phyloP scores from a whole-genome alignment of 2,329 filamentous ascomycete genomes.

The Coleophoma crateriformis region DNA sequence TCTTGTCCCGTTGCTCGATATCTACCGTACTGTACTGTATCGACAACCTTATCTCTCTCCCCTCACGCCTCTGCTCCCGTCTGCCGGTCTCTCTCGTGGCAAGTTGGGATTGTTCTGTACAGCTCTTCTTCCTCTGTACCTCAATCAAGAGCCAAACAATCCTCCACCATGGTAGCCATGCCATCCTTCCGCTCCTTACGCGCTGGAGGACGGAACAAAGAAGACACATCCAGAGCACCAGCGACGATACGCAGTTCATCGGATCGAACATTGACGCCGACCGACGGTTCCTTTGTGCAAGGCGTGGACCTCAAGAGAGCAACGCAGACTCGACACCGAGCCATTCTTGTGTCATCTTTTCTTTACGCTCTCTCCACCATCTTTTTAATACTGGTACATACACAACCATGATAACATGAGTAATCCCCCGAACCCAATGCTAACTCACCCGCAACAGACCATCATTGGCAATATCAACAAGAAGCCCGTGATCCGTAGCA shows the following conservation, averaged over 20 bases:
- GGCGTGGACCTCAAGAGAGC: conserved; percentile 35
- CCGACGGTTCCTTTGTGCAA: conserved; percentile 2
- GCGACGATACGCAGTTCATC: conserved; percentile 5
- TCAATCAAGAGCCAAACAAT: not conserved
- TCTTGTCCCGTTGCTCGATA: not conserved
- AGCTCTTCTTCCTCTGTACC: not conserved
- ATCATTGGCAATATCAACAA: conserved; percentile 70
- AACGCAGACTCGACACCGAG: conserved; percentile 42
- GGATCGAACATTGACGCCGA: conserved; percentile 17
- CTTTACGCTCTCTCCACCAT: conserved; percentile 70
- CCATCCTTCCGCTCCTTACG: conserved; percentile 23
- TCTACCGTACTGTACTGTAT: not conserved
- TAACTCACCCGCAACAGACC: conserved; percentile 28
- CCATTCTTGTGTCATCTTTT: conserved; percentile 59
- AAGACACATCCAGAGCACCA: conserved; percentile 4
- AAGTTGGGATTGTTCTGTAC: not conserved
- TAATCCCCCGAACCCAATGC: not conserved
- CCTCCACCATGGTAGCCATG: conserved; percentile 16
- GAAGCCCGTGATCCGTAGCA: conserved; percentile 55
- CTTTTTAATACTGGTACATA: conserved; percentile 69
- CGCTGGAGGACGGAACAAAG: conserved; percentile 11
- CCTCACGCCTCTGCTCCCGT: not conserved
- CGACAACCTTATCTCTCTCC: not conserved
- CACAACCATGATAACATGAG: not conserved
- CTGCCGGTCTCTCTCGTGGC: not conserved